These are phyloP conservation scores for Cercospora zeae-maydis DNA, from an alignment of 2,329 filamentous ascomycete species.

Conservation along the genomic window DNA sequence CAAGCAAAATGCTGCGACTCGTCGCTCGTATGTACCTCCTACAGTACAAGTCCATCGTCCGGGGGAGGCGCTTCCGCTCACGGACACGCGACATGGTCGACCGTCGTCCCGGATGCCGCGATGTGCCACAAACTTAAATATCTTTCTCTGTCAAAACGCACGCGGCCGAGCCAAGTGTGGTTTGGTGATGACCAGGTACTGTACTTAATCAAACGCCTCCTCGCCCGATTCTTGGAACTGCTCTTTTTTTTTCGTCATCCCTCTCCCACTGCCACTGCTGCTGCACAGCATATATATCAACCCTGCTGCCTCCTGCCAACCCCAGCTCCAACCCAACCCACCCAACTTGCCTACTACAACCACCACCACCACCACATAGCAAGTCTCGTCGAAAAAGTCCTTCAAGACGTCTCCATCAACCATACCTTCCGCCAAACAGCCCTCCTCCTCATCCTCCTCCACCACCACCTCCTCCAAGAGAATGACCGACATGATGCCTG, in stretches of 20 bases:
- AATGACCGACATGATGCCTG: constrained; percentile 37
- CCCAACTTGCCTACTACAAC: not conserved
- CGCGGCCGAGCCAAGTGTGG: not conserved
- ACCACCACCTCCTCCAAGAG: constrained; percentile 8
- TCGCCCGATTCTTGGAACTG: not conserved
- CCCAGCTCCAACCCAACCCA: not conserved
- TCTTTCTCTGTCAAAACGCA: not conserved
- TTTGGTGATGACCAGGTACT: constrained; percentile 7
- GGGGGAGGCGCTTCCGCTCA: not conserved
- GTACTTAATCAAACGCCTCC: constrained; percentile 16
- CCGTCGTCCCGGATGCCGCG: constrained; percentile 14
- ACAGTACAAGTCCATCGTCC: no score
- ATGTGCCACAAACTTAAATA: constrained; percentile 7
- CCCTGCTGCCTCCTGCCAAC: not conserved
- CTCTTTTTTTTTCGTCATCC: not conserved
- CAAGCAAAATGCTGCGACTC: not conserved
- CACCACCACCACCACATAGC: not conserved
- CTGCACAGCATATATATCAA: not conserved
- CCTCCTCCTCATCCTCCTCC: not conserved
- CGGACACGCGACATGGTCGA: constrained; percentile 1
- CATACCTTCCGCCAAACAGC: constrained; percentile 2
- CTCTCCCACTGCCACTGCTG: not conserved
- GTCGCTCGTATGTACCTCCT: no score
- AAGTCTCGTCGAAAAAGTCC: not conserved
- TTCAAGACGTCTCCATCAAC: constrained; percentile 10